Conservation (phyloP, 1,284 basidiomycete genomes). For the Hemileia vastatrix region DNA sequence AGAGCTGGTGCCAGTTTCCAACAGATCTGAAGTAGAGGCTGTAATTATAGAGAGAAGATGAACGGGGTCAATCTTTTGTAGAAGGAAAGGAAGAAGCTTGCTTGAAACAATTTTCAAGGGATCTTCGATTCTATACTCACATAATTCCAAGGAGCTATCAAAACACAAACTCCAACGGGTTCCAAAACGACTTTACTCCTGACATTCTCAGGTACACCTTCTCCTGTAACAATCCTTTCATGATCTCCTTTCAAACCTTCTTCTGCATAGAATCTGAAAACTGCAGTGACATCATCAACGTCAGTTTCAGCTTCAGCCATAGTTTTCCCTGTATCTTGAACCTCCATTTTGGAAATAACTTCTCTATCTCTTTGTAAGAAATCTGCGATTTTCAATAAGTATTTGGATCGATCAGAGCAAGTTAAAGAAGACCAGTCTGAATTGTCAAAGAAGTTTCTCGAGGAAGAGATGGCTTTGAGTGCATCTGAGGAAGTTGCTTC, state of each 20-base stretch:
- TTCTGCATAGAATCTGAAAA: slow-evolving; percentile 42
- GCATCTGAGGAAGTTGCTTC: no score
- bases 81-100: no score
- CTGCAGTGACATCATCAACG: slow-evolving; percentile 42
- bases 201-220: slow-evolving; percentile 36
- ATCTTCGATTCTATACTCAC: no score
- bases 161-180: slow-evolving; percentile 42
- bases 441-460: slow-evolving; percentile 33
- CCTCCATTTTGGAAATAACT: slow-evolving; percentile 36
- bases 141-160: slow-evolving; percentile 44
- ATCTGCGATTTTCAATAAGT: slow-evolving; percentile 34
- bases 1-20: slow-evolving; percentile 43
- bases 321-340: slow-evolving; percentile 43
- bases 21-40: slow-evolving; percentile 34
- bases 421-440: slow-evolving; percentile 34
- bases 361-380: slow-evolving; percentile 37
- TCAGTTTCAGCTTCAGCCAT: slow-evolving; percentile 37
- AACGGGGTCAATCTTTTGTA: neutral
- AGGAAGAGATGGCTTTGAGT: no score
- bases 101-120: no score
- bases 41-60: neutral
- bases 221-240: slow-evolving; percentile 32
- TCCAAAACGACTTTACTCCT: slow-evolving; percentile 34
- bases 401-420: slow-evolving; percentile 28
- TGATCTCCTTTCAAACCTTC: slow-evolving; percentile 37